Percentiles rank a stretch among this genome's conserved stretches.
phyloP scores from a whole-genome alignment of 2,329 filamentous ascomycete species.

The Clonostachys rhizophaga region DNA sequence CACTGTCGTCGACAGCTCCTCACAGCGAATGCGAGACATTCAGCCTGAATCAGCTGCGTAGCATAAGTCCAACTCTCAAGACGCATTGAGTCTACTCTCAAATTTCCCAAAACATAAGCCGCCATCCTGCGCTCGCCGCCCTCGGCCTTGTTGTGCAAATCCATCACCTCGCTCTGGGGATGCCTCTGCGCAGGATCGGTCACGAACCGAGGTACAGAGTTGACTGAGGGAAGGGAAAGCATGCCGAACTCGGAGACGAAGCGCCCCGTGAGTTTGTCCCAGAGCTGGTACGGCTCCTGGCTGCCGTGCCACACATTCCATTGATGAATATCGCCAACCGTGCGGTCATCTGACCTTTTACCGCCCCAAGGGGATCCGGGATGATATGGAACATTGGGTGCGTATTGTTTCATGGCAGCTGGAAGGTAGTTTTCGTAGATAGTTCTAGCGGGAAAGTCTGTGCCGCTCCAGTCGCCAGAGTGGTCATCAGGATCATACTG shows the following conservation, averaged over 20 bases:
- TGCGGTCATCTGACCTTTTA: constrained; percentile 50
- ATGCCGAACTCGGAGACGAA: constrained; percentile 84
- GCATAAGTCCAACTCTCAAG: constrained; percentile 72
- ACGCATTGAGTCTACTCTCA: constrained; percentile 42
- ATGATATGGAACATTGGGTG: constrained; percentile 62
- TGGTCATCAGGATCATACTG: constrained; percentile 72
- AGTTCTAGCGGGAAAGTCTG: constrained; percentile 70
- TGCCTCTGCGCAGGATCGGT: constrained; percentile 44
- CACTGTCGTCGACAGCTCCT: constrained; percentile 54
- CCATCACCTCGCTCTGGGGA: constrained; percentile 67
- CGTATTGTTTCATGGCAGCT: constrained; percentile 55
- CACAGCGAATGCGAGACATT: constrained; percentile 40
- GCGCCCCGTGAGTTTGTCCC: constrained; percentile 63
- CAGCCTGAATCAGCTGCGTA: constrained; percentile 43
- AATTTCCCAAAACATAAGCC: constrained; percentile 69
- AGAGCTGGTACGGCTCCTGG: constrained; percentile 69
- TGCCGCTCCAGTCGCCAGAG: constrained; percentile 71
- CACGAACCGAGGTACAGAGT: constrained; percentile 65
- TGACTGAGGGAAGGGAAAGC: constrained; percentile 55
- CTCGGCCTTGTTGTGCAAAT: constrained; percentile 76
- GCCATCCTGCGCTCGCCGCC: constrained; percentile 69
- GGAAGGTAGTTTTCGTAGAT: constrained; percentile 75
- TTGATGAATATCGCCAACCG: constrained; percentile 74
- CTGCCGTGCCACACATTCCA: constrained; percentile 75
- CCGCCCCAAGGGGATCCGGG: constrained; percentile 69